These are phyloP conservation scores for Acacia pycnantha DNA, from an alignment of 331 rosid genomes.

Conservation along the genomic window DNA sequence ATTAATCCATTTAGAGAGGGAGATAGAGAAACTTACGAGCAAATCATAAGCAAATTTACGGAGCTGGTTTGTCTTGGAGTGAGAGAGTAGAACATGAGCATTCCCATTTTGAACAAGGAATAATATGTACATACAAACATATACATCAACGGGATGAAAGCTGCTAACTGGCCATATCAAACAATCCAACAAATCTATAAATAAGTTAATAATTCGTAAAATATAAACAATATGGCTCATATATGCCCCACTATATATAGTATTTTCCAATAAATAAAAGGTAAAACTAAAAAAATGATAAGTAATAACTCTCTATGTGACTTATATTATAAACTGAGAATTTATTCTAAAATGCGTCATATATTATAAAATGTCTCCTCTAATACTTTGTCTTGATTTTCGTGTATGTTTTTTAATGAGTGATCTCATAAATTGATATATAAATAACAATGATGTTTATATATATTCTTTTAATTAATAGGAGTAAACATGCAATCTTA, in stretches of 20 bases:
- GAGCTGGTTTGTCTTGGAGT: slow-evolving; percentile 98
- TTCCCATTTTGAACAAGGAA: slow-evolving; percentile 92
- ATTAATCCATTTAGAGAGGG: neutral
- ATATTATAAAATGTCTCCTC: too few species aligned
- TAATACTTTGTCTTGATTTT: neutral
- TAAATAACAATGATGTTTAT: neutral
- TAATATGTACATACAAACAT: slow-evolving; percentile 95
- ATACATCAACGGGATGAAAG: slow-evolving; percentile 87
- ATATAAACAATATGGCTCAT: neutral
- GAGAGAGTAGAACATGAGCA: slow-evolving; percentile 83
- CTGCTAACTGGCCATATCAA: slow-evolving; percentile 47
- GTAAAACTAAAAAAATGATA: too few species aligned
- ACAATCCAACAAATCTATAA: neutral
- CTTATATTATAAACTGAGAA: too few species aligned
- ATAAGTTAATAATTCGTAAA: neutral
- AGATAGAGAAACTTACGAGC: slow-evolving; percentile 71
- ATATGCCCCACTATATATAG: too few species aligned
- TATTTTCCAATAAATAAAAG: too few species aligned
- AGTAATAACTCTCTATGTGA: too few species aligned
- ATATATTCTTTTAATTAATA: too few species aligned
- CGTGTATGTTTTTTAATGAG: too few species aligned
- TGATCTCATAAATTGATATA: too few species aligned
- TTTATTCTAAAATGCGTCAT: too few species aligned
- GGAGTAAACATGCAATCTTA: too few species aligned
- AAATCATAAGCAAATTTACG: slow-evolving; percentile 93